Conservation (phyloP, 208 protist species). For the Crithidia sp. region DNA sequence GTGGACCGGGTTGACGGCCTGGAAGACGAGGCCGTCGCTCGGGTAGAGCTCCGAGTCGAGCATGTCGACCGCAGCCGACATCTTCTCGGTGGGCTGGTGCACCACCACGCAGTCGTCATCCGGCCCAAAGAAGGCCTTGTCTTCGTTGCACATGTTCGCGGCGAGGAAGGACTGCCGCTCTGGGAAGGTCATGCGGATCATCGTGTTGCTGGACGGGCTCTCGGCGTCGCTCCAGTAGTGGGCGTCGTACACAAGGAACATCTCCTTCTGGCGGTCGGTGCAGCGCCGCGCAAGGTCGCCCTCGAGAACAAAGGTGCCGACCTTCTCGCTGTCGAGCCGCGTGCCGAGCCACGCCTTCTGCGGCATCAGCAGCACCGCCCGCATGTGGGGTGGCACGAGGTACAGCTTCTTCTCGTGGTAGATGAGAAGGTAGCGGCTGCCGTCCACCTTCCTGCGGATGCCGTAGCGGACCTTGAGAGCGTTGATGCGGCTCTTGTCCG, state of each 20-base stretch:
- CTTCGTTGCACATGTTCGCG: conserved; percentile 54
- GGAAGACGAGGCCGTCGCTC: conserved; percentile 80
- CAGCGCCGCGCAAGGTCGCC: conserved; percentile 65
- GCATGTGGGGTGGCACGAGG: conserved; percentile 82
- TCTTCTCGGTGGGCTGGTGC: conserved; percentile 60
- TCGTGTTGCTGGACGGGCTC: conserved; percentile 47
- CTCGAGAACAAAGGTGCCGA: conserved; percentile 72
- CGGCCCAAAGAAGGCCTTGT: conserved; percentile 40
- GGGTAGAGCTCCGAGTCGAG: conserved; percentile 74
- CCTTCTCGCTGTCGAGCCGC: conserved; percentile 34
- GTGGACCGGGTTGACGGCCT: conserved; percentile 50
- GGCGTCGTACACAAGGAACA: conserved; percentile 79
- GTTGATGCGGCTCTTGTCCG: conserved; percentile 69
- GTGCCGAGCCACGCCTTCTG: conserved; percentile 65
- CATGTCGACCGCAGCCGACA: conserved; percentile 53
- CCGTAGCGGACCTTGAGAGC: conserved; percentile 66
- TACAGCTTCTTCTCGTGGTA: conserved; percentile 49
- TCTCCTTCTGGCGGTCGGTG: conserved; percentile 59
- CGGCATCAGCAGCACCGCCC: conserved; percentile 69
- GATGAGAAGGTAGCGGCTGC: conserved; percentile 62
- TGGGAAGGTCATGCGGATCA: conserved; percentile 62
- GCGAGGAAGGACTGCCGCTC: conserved; percentile 67
- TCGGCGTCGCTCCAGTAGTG: conserved; percentile 75
- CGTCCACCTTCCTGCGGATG: conserved; percentile 69
- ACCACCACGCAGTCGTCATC: conserved; percentile 68